Conservation (phyloP, 2,329 filamentous ascomycete genomes). For the Neoarthrinium moseri region DNA sequence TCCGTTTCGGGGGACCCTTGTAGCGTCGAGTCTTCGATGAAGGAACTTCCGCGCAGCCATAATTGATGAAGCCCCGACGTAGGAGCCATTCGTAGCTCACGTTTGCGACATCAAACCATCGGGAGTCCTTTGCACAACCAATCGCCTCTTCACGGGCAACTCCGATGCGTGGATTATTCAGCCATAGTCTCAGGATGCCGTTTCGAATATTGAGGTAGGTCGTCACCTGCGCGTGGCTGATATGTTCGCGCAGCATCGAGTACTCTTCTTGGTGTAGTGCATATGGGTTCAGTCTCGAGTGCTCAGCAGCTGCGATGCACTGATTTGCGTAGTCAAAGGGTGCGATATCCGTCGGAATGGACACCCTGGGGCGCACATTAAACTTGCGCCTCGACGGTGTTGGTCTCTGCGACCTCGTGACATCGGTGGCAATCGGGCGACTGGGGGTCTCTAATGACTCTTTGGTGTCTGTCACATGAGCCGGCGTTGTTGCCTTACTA, state of each 20-base stretch:
- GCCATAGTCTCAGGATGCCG: slow-evolving; percentile 87
- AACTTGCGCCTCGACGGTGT: slow-evolving; percentile 36
- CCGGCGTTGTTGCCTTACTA: slow-evolving; percentile 64
- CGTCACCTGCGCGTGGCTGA: slow-evolving; percentile 87
- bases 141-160: slow-evolving; percentile 84
- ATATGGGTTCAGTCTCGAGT: slow-evolving; percentile 86
- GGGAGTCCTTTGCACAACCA: slow-evolving; percentile 81
- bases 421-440: neutral
- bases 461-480: slow-evolving; percentile 42
- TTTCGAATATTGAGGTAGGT: slow-evolving; percentile 96
- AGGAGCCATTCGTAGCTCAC: slow-evolving; percentile 92
- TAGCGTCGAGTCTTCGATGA: slow-evolving; percentile 37
- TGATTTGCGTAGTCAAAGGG: slow-evolving; percentile 83
- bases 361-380: slow-evolving; percentile 72
- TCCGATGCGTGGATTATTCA: slow-evolving; percentile 77
- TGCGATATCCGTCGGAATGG: slow-evolving; percentile 75
- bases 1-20: slow-evolving; percentile 42
- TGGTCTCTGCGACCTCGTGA: slow-evolving; percentile 15
- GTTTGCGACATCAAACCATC: slow-evolving; percentile 86
- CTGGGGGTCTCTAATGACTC: slow-evolving; percentile 22
- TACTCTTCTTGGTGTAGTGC: slow-evolving; percentile 85
- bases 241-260: slow-evolving; percentile 71
- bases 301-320: slow-evolving; percentile 85
- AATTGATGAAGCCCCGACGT: slow-evolving; percentile 92
- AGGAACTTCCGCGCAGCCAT: slow-evolving; percentile 80